Conservation (phyloP, 345 rosid genomes). For the Bretschneidera sinensis region DNA sequence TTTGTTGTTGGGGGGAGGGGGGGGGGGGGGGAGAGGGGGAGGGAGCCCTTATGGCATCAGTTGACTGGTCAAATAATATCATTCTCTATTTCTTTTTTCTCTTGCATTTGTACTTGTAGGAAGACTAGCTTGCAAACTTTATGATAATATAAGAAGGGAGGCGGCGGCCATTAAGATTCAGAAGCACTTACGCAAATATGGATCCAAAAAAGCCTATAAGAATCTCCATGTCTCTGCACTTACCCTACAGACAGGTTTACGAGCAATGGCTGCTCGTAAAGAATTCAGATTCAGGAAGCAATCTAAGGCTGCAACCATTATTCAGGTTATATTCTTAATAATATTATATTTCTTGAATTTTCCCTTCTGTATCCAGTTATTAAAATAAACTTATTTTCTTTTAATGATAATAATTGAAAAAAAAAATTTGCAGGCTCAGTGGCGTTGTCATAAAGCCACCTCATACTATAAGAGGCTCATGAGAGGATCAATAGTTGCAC, state of each 20-base stretch:
- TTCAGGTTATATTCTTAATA: conserved; percentile 42
- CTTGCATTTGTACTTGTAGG: conserved; percentile 32
- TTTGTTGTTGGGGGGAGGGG: too few species aligned
- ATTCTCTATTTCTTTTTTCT: background rate
- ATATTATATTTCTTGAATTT: background rate
- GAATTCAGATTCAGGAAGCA: conserved; percentile 52
- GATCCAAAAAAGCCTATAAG: conserved; percentile 48
- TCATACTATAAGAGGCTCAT: conserved; percentile 55
- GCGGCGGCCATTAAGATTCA: conserved; percentile 72
- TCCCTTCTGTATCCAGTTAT: background rate
- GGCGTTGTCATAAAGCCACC: conserved; percentile 58
- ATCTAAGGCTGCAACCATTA: conserved; percentile 60
- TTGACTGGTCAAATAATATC: too few species aligned
- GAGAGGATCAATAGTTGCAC: conserved; percentile 55
- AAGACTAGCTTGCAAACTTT: conserved; percentile 57
- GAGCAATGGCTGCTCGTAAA: conserved; percentile 66
- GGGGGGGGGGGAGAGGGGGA: too few species aligned
- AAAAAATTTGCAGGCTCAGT: conserved; percentile 62
- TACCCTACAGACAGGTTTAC: conserved; percentile 55
- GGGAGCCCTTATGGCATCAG: too few species aligned
- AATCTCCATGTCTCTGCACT: conserved; percentile 47
- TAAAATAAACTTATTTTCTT: background rate
- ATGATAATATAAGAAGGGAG: conserved; percentile 38
- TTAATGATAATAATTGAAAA: background rate
- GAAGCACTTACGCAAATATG: conserved; percentile 47